These are phyloP conservation scores for Acrocalymma vagum DNA, from an alignment of 2,329 filamentous ascomycete species.

Conservation along the genomic window DNA sequence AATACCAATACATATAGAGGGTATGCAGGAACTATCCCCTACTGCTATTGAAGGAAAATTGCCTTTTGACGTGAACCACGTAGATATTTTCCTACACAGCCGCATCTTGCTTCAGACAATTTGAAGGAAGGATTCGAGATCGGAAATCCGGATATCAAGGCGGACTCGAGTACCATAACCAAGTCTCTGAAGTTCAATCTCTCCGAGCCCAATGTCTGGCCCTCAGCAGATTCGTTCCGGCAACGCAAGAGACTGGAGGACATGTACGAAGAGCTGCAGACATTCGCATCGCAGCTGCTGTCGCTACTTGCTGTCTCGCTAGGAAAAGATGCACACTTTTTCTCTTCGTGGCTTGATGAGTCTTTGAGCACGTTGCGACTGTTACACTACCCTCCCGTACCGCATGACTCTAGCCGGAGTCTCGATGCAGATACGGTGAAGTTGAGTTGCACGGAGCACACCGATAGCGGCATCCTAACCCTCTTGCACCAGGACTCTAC, in stretches of 20 bases:
- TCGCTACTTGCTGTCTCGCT: conserved; percentile 51
- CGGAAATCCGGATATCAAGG: conserved; percentile 38
- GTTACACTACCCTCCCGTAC: conserved; percentile 52
- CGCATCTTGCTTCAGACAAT: conserved; percentile 48
- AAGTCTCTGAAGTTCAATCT: conserved; percentile 44
- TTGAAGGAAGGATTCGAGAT: conserved; percentile 59
- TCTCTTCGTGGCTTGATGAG: conserved; percentile 51
- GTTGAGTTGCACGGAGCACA: conserved; percentile 50
- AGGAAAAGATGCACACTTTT: conserved; percentile 49
- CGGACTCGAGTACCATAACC: conserved; percentile 5
- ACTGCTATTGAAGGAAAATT: too few species aligned
- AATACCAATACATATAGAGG: conserved; percentile 57
- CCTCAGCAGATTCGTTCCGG: conserved; percentile 27
- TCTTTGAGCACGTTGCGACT: conserved; percentile 56
- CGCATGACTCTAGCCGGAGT: conserved; percentile 17
- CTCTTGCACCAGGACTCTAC: conserved; percentile 58
- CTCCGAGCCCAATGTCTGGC: conserved; percentile 54
- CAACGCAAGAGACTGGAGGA: conserved; percentile 39
- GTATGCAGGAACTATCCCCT: conserved; percentile 21
- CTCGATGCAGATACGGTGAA: conserved; percentile 16
- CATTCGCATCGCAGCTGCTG: conserved; percentile 48
- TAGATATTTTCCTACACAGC: conserved; percentile 56
- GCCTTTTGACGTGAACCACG: too few species aligned
- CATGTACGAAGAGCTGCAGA: conserved; percentile 51
- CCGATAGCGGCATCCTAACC: conserved; percentile 58